These are phyloP conservation scores for Lepidium didymum DNA, from an alignment of 345 rosid species.

Conservation along the genomic window DNA sequence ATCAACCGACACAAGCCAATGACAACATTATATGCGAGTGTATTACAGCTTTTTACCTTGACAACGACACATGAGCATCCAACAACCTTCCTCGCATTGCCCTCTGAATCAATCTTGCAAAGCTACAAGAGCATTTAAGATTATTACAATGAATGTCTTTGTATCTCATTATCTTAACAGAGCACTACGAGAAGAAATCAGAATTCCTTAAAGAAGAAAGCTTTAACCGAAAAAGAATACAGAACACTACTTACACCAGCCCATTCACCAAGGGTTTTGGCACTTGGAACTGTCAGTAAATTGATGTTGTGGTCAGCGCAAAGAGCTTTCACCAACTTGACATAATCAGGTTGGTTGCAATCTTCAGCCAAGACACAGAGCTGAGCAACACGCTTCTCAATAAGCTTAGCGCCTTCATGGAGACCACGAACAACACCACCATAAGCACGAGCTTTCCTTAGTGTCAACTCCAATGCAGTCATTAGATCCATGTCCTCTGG, in stretches of 20 bases:
- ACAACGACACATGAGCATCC: constrained; percentile 80
- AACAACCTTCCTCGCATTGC: constrained; percentile 78
- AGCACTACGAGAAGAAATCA: background rate
- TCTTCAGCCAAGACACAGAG: constrained; percentile 79
- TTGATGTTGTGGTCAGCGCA: constrained; percentile 66
- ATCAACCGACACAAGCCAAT: background rate
- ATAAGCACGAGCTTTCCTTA: constrained; percentile 69
- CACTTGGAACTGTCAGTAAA: constrained; percentile 62
- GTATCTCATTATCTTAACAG: background rate
- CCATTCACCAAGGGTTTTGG: constrained; percentile 93
- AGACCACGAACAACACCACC: constrained; percentile 74
- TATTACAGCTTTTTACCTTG: constrained; percentile 36
- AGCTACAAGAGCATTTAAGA: constrained; percentile 39
- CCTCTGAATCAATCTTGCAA: constrained; percentile 84
- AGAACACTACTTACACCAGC: constrained; percentile 61
- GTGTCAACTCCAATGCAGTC: constrained; percentile 60
- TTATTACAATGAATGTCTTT: background rate
- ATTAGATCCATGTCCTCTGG: constrained; percentile 74
- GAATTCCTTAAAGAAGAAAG: background rate
- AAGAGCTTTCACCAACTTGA: constrained; percentile 70
- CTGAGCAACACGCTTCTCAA: constrained; percentile 71
- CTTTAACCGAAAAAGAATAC: background rate
- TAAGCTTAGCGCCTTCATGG: constrained; percentile 66
- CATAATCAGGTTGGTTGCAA: constrained; percentile 75
- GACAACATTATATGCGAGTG: background rate